Percentiles rank a stretch among this genome's conserved stretches.
Evolutionary conservation across 1,284 basidiomycete species (phyloP).

Genomic region (Vanrija sp.): DNA sequence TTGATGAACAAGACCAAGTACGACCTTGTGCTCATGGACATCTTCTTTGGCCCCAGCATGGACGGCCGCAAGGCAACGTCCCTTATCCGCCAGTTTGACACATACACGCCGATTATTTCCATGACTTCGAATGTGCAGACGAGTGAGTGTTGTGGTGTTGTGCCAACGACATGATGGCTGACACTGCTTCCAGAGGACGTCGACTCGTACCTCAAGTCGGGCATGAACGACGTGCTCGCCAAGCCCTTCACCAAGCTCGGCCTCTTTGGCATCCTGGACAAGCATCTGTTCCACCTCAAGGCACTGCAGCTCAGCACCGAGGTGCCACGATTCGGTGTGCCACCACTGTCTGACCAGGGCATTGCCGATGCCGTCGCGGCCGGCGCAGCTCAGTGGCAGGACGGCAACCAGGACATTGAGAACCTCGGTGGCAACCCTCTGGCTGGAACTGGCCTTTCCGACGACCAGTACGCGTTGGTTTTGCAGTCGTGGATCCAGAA

Average conservation of each 20-base stretch:
- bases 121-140: slow-evolving; percentile 95
- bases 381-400: slow-evolving; percentile 26
- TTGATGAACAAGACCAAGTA: slow-evolving; percentile 94
- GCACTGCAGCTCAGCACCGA: slow-evolving; percentile 71
- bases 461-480: slow-evolving; percentile 44
- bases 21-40: slow-evolving; percentile 88
- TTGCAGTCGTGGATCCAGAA: slow-evolving; percentile 14
- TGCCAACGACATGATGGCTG: not conserved
- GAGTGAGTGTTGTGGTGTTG: slow-evolving; percentile 25
- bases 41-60: slow-evolving; percentile 47
- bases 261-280: slow-evolving; percentile 88
- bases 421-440: slow-evolving; percentile 35
- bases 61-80: slow-evolving; percentile 65
- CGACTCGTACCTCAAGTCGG: slow-evolving; percentile 46
- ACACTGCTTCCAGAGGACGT: slow-evolving; percentile 42
- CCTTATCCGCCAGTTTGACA: slow-evolving; percentile 89
- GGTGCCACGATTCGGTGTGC: slow-evolving; percentile 66
- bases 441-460: slow-evolving; percentile 43
- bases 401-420: slow-evolving; percentile 11
- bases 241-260: slow-evolving; percentile 95
- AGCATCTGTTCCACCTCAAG: slow-evolving; percentile 90
- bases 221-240: slow-evolving; percentile 96
- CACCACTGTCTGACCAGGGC: slow-evolving; percentile 61
- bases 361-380: slow-evolving; percentile 53
- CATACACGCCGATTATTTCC: slow-evolving; percentile 83